Conservation (phyloP, 148 eudicot genomes). For the Cornus florida region DNA sequence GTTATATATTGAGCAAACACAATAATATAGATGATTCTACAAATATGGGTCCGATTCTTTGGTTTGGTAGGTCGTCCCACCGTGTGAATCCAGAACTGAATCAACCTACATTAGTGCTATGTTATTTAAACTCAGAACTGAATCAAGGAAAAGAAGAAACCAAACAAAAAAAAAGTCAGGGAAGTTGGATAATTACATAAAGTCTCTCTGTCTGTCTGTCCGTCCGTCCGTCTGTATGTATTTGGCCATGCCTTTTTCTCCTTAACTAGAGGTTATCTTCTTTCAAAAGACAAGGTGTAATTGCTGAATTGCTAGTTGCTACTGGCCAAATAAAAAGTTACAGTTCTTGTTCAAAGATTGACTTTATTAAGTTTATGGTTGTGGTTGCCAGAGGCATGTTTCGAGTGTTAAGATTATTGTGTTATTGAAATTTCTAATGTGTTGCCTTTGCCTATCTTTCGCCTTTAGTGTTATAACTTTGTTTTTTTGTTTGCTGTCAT, state of each 20-base stretch:
- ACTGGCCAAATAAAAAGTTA: background rate
- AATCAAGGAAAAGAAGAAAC: background rate
- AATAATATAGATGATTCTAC: no score
- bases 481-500: slow-evolving; percentile 2
- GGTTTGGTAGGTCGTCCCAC: background rate
- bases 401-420: background rate
- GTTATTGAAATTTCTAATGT: background rate
- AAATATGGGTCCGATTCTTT: background rate
- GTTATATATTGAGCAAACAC: background rate
- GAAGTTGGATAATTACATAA: background rate
- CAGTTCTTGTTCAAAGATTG: background rate
- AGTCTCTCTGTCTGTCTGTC: no score
- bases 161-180: background rate
- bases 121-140: background rate
- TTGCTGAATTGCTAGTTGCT: background rate
- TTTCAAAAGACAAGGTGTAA: background rate
- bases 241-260: background rate
- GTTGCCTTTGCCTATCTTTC: background rate
- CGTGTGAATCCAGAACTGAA: background rate
- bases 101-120: background rate
- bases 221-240: background rate
- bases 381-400: background rate
- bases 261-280: background rate
- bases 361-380: no score
- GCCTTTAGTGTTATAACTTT: background rate